phyloP scores from a whole-genome alignment of 225 moss, liverwort and hornwort genomes.

The Thuidium tamariscinum region DNA sequence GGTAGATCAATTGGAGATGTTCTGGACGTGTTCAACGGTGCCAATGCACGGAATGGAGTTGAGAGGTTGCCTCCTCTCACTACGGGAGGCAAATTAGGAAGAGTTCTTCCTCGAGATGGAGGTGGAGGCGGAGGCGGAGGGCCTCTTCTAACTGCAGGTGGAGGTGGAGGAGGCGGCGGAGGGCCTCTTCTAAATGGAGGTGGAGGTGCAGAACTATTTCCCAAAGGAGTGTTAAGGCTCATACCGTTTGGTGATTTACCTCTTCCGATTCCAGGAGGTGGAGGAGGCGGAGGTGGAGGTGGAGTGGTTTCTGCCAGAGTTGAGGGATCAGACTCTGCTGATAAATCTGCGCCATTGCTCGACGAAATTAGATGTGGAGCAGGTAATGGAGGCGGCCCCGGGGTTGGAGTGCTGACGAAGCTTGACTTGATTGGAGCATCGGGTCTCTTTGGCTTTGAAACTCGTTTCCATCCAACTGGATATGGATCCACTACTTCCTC shows the following conservation, averaged over 20 bases:
- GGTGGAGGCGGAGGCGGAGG: constrained; percentile 16
- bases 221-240: not conserved
- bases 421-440: constrained; percentile 14
- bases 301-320: not conserved
- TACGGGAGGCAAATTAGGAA: not conserved
- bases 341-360: not conserved
- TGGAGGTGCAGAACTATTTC: not conserved
- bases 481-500: constrained; percentile 15
- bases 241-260: not conserved
- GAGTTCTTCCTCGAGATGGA: not conserved
- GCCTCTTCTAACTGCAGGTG: not conserved
- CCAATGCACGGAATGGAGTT: constrained; percentile 3
- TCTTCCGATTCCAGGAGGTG: not conserved
- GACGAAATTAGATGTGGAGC: not conserved
- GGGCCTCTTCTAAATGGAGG: not conserved
- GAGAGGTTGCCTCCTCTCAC: not conserved
- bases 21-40: constrained; percentile 10
- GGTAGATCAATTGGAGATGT: constrained; percentile 6
- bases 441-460: not conserved
- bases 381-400: constrained; percentile 16
- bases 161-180: not conserved
- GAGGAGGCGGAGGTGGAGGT: constrained; percentile 10
- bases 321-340: not conserved
- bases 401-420: constrained; percentile 10
- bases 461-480: constrained; percentile 13